These are phyloP conservation scores for Wallacemonas sp. DNA, from an alignment of 208 protist genomes.

Conservation along the genomic window DNA sequence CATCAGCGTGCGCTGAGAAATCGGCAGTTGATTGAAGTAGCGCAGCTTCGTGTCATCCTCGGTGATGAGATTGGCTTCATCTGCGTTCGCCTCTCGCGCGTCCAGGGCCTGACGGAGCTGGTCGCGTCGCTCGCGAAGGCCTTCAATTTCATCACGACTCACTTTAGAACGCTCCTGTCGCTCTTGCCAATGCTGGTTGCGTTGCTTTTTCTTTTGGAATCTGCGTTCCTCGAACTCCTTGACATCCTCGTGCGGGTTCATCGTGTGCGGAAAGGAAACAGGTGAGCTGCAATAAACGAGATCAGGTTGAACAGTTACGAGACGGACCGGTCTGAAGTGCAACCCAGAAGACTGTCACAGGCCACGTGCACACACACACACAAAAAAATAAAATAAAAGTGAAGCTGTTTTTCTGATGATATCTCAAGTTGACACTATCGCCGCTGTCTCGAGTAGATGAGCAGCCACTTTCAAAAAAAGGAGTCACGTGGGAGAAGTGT, in stretches of 20 bases:
- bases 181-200: conserved; percentile 76
- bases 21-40: conserved; percentile 87
- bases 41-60: conserved; percentile 34
- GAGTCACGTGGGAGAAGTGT: too few relatives aligned
- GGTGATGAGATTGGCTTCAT: conserved; percentile 40
- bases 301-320: too few relatives aligned
- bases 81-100: conserved; percentile 35
- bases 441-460: too few relatives aligned
- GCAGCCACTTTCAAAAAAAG: too few relatives aligned
- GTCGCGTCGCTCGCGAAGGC: conserved; percentile 33
- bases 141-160: conserved; percentile 68
- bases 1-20: conserved; percentile 90
- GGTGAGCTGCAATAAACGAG: too few relatives aligned
- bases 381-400: too few relatives aligned
- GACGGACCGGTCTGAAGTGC: too few relatives aligned
- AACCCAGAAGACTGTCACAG: too few relatives aligned
- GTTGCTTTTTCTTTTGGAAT: conserved; percentile 42
- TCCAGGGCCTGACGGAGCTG: conserved; percentile 56
- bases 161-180: conserved; percentile 80
- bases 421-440: too few relatives aligned
- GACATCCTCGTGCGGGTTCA: conserved; percentile 6
- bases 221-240: conserved; percentile 47
- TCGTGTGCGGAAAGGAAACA: too few relatives aligned
- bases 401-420: too few relatives aligned
- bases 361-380: too few relatives aligned